These are phyloP conservation scores for Trichomonascaceae sp. DNA, from an alignment of 1,139 yeast species.

Conservation along the genomic window DNA sequence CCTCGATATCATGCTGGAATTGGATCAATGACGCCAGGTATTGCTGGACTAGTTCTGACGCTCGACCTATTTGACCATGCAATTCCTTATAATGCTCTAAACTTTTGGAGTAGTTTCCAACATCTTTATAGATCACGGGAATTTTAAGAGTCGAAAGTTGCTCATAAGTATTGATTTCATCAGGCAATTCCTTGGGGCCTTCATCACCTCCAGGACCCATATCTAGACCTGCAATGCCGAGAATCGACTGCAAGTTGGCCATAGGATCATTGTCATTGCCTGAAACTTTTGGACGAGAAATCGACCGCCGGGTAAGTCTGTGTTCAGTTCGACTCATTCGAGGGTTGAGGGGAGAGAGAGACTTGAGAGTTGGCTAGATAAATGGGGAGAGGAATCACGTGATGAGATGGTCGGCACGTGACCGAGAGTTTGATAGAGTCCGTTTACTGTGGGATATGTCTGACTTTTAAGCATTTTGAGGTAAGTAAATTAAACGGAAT, in stretches of 20 bases:
- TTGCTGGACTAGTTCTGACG: constrained; percentile 36
- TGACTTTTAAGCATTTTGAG: too few species aligned
- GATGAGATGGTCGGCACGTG: background rate
- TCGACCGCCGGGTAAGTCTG: constrained; percentile 7
- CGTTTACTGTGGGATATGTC: too few species aligned
- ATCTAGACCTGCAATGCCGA: constrained; percentile 15
- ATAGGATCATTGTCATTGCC: constrained; percentile 5
- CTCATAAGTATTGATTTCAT: constrained; percentile 8
- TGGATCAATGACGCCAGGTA: constrained; percentile 39
- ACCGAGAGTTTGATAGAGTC: too few species aligned
- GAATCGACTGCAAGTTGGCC: constrained; percentile 14
- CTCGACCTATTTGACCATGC: constrained; percentile 35
- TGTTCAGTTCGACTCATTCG: background rate
- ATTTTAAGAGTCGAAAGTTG: background rate
- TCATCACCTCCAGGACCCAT: constrained; percentile 16
- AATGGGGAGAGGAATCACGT: background rate
- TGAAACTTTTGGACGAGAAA: constrained; percentile 7
- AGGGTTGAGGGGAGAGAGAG: background rate
- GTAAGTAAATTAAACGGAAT: too few species aligned
- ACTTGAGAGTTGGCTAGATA: background rate
- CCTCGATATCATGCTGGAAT: constrained; percentile 53
- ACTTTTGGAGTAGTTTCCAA: constrained; percentile 17
- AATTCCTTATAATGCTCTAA: constrained; percentile 33
- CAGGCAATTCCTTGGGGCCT: constrained; percentile 7
- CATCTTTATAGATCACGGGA: constrained; percentile 4